Conservation (phyloP, 2,329 filamentous ascomycete genomes). For the Fusarium irregulare region DNA sequence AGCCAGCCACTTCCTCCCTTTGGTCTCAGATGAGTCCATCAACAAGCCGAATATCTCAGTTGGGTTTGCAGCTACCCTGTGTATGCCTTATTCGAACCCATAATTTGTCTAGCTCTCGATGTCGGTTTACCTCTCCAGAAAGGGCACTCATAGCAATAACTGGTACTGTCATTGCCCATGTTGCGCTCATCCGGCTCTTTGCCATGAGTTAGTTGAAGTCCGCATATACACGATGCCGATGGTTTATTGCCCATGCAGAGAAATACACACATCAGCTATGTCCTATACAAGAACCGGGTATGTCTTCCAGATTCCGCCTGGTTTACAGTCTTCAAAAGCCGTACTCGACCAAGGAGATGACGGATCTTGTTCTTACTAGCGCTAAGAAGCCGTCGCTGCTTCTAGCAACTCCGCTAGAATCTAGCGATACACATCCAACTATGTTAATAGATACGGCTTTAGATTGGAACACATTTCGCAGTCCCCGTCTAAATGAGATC, state of each 20-base stretch:
- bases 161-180: background rate
- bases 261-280: background rate
- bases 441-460: too few species aligned
- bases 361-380: too few species aligned
- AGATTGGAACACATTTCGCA: background rate
- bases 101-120: background rate
- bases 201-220: background rate
- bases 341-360: too few species aligned
- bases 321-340: too few species aligned
- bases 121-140: background rate
- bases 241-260: background rate
- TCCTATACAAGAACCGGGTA: background rate
- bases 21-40: background rate
- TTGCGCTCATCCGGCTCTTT: background rate
- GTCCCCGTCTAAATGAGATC: background rate
- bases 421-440: too few species aligned
- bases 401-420: background rate
- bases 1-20: background rate
- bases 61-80: background rate
- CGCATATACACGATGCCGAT: background rate
- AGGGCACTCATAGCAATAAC: background rate
- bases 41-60: background rate
- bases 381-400: too few species aligned
- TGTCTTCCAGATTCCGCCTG: background rate
- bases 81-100: too few species aligned